Percentiles rank a stretch among this genome's conserved stretches.
These are phyloP conservation scores for Flaveria trinervia DNA, from an alignment of 129 eudicot species.

Conservation along the genomic window DNA sequence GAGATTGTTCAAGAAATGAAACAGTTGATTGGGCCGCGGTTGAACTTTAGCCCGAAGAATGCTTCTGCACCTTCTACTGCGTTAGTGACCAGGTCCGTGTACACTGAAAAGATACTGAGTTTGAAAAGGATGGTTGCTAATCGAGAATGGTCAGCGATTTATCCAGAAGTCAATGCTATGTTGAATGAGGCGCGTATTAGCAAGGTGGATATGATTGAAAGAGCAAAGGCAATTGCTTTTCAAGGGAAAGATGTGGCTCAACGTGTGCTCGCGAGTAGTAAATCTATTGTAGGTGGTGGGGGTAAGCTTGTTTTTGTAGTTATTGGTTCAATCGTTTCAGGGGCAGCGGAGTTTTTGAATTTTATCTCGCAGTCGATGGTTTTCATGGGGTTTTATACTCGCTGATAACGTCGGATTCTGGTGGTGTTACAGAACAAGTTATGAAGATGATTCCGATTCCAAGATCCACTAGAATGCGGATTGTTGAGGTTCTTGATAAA, in stretches of 20 bases:
- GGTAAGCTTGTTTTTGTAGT: constrained; percentile 61
- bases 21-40: constrained; percentile 37
- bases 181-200: constrained; percentile 55
- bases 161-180: constrained; percentile 66
- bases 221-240: constrained; percentile 74
- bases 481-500: constrained; percentile 87
- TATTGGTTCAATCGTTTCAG: constrained; percentile 69
- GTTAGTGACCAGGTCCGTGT: constrained; percentile 53
- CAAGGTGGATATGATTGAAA: constrained; percentile 71
- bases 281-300: constrained; percentile 77
- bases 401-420: constrained; percentile 83
- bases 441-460: constrained; percentile 75
- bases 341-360: constrained; percentile 79
- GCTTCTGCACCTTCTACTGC: constrained; percentile 52
- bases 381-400: constrained; percentile 85
- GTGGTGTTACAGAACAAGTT: constrained; percentile 96
- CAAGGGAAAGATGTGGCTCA: constrained; percentile 83
- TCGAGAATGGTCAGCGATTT: constrained; percentile 77
- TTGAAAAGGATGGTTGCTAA: constrained; percentile 61
- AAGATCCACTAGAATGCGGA: constrained; percentile 58
- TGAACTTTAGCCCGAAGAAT: constrained; percentile 27
- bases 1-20: constrained; percentile 68
- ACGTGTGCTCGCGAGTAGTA: constrained; percentile 68
- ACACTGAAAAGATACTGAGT: constrained; percentile 61
- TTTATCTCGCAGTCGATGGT: constrained; percentile 82